Evolutionary conservation across 2,329 filamentous ascomycete species (phyloP).

Genomic region (Penicillium concentricum): DNA sequence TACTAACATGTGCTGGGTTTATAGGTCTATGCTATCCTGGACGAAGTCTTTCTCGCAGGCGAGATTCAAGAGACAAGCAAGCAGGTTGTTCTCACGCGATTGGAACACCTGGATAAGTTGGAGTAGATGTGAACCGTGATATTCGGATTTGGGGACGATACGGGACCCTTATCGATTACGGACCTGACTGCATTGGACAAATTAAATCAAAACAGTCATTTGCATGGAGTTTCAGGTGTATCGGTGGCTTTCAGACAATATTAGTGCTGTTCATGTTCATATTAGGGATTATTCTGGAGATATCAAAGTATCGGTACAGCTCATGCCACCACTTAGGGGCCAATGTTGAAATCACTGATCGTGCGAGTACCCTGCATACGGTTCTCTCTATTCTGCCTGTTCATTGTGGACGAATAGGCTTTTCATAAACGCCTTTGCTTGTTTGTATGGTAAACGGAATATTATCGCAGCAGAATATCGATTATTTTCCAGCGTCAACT

Average conservation of each 20-base stretch:
- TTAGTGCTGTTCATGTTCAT: slow-evolving; percentile 8
- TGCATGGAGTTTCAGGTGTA: slow-evolving; percentile 20
- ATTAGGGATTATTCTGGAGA: slow-evolving; percentile 7
- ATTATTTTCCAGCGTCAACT: background rate
- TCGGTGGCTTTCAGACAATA: slow-evolving; percentile 1
- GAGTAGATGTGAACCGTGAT: slow-evolving; percentile 56
- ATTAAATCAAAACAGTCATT: slow-evolving; percentile 20
- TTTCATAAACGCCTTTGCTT: background rate
- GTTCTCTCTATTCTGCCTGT: background rate
- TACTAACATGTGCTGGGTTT: slow-evolving; percentile 6
- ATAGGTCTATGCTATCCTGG: slow-evolving; percentile 92
- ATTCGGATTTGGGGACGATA: background rate
- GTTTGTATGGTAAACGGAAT: background rate
- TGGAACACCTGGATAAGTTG: slow-evolving; percentile 95
- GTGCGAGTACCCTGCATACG: background rate
- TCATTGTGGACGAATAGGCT: background rate
- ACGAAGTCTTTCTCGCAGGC: slow-evolving; percentile 95
- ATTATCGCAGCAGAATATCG: background rate
- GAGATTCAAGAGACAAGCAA: slow-evolving; percentile 99
- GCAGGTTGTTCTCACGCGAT: slow-evolving; percentile 87
- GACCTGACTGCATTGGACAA: slow-evolving; percentile 5
- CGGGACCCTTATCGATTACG: background rate
- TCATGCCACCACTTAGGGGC: slow-evolving; percentile 15
- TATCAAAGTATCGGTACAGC: slow-evolving; percentile 1
- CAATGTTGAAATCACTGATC: slow-evolving; percentile 19